Percentiles rank a stretch among this genome's conserved stretches.
Evolutionary conservation across 2,329 filamentous ascomycete species (phyloP).

Genomic region (Cercospora brassicicola): DNA sequence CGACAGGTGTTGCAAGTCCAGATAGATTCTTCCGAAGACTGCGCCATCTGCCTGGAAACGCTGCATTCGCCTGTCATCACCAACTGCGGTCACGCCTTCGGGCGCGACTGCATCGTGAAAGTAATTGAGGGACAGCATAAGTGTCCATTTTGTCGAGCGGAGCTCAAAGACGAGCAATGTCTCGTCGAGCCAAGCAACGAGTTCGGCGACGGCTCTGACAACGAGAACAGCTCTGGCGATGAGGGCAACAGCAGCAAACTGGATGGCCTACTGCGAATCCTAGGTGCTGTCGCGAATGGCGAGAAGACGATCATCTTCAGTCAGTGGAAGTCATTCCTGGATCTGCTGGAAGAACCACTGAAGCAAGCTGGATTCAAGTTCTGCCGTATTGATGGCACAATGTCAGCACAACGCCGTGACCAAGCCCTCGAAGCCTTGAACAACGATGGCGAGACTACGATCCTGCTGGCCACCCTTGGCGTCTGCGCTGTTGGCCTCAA

Average conservation of each 20-base stretch:
- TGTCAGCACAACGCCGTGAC: conserved; percentile 71
- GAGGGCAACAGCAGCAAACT: conserved; percentile 77
- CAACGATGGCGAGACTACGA: conserved; percentile 64
- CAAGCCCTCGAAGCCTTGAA: conserved; percentile 67
- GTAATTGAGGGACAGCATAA: conserved; percentile 74
- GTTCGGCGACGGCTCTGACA: conserved; percentile 43
- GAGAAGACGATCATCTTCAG: conserved; percentile 74
- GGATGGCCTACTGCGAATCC: conserved; percentile 72
- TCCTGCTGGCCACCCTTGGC: conserved; percentile 78
- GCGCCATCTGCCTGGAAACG: conserved; percentile 74
- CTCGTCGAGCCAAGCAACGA: conserved; percentile 64
- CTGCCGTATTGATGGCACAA: conserved; percentile 76
- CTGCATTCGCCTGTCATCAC: conserved; percentile 77
- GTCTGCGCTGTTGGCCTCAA: conserved; percentile 87
- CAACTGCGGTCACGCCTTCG: conserved; percentile 79
- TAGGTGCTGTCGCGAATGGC: conserved; percentile 64
- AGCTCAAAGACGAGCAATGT: conserved; percentile 58
- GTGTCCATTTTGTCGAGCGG: conserved; percentile 80
- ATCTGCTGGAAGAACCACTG: conserved; percentile 70
- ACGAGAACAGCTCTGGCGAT: conserved; percentile 49
- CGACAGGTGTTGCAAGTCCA: conserved; percentile 74
- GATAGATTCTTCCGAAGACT: conserved; percentile 80
- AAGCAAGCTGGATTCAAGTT: conserved; percentile 60
- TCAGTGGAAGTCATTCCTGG: conserved; percentile 74
- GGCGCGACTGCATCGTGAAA: conserved; percentile 68